Evolutionary conservation across 2,329 filamentous ascomycete species (phyloP).

Genomic region (Fusarium neocosmosporiellum): DNA sequence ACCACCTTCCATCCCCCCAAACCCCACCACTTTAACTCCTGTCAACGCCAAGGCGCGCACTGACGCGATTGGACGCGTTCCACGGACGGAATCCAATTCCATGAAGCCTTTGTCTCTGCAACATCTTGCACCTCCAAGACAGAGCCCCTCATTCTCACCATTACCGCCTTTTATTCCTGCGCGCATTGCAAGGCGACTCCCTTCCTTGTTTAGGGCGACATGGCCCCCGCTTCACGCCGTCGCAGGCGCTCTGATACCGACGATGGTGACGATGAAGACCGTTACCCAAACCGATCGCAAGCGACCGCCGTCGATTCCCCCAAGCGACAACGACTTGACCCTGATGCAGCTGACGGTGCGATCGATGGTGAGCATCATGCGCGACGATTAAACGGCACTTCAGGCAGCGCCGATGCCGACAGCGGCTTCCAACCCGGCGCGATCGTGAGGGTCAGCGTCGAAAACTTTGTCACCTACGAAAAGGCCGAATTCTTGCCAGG

Average conservation of each 20-base stretch:
- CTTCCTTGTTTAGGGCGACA: constrained; percentile 24
- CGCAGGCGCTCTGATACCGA: constrained; percentile 58
- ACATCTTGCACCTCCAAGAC: not conserved
- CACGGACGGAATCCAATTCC: constrained; percentile 8
- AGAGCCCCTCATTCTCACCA: not conserved
- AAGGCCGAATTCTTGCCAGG: constrained; percentile 91
- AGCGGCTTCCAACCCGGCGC: constrained; percentile 76
- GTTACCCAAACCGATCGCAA: constrained; percentile 37
- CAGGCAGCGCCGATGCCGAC: constrained; percentile 37
- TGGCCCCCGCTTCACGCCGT: constrained; percentile 51
- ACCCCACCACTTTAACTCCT: constrained; percentile 42
- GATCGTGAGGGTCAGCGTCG: constrained; percentile 86
- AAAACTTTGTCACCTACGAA: constrained; percentile 95
- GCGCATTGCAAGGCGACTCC: not conserved
- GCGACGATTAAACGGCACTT: constrained; percentile 21
- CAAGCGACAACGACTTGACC: constrained; percentile 52
- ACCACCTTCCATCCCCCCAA: not conserved
- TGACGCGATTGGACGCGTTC: constrained; percentile 39
- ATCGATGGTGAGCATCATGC: constrained; percentile 15
- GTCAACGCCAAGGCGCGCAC: constrained; percentile 31
- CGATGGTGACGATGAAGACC: constrained; percentile 48
- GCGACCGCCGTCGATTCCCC: constrained; percentile 41
- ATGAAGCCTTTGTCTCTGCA: constrained; percentile 1
- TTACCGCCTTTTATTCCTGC: not conserved
- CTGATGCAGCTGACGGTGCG: constrained; percentile 35